Evolutionary conservation across 306 rosid species (phyloP).

Genomic region (Mimosa bimucronata): DNA sequence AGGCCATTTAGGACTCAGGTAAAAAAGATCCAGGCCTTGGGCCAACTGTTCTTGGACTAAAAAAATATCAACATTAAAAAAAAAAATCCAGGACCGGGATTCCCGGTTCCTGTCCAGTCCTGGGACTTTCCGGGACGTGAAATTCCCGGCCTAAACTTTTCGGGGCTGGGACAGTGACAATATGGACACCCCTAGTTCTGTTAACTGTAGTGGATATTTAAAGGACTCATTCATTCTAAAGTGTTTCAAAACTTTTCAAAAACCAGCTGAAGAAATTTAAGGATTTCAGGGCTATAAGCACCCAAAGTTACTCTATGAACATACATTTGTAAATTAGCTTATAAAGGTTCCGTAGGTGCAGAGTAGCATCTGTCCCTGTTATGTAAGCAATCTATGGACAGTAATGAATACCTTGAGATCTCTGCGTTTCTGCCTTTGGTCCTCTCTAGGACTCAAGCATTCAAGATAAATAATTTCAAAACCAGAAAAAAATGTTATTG

Average conservation of each 20-base stretch:
- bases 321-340: slow-evolving; percentile 8
- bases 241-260: background rate
- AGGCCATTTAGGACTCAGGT: too few relatives aligned
- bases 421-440: slow-evolving; percentile 10
- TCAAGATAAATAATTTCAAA: slow-evolving; percentile 21
- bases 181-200: too few relatives aligned
- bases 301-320: slow-evolving; percentile 23
- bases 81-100: too few relatives aligned
- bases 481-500: slow-evolving; percentile 21
- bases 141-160: too few relatives aligned
- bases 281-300: slow-evolving; percentile 5
- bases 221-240: slow-evolving; percentile 3
- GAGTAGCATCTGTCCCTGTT: slow-evolving; percentile 7
- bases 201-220: background rate
- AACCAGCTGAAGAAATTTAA: background rate
- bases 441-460: slow-evolving; percentile 8
- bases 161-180: too few relatives aligned
- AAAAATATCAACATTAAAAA: too few relatives aligned
- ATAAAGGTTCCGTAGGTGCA: slow-evolving; percentile 7
- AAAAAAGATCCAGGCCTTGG: too few relatives aligned
- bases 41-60: too few relatives aligned
- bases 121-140: too few relatives aligned
- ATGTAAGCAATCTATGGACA: slow-evolving; percentile 7
- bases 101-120: too few relatives aligned
- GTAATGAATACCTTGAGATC: slow-evolving; percentile 6